These are phyloP conservation scores for Rhodotorula kratochvilovae DNA, from an alignment of 768 basidiomycete genomes.

Conservation along the genomic window DNA sequence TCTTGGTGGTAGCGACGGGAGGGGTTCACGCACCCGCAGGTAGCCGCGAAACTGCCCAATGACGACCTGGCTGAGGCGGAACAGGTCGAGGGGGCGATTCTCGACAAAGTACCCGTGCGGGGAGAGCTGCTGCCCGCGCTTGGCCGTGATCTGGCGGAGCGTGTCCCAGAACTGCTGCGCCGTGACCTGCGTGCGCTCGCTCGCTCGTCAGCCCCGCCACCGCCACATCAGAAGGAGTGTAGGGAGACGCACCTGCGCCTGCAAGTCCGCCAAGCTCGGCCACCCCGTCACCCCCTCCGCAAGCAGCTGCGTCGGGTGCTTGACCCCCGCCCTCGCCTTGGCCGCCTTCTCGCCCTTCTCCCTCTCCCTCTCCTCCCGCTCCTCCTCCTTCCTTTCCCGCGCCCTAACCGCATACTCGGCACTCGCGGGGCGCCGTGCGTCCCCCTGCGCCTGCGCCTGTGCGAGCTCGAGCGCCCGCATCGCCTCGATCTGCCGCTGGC, in stretches of 20 bases:
- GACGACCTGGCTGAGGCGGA: constrained; percentile 18
- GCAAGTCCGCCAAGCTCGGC: background rate
- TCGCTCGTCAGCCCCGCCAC: background rate
- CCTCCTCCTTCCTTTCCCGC: background rate
- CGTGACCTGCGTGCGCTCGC: constrained; percentile 9
- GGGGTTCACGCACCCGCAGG: constrained; percentile 6
- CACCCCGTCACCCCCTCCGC: background rate
- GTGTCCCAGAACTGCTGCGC: constrained; percentile 1
- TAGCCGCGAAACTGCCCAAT: constrained; percentile 14
- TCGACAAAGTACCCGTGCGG: constrained; percentile 16
- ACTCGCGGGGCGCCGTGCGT: no score
- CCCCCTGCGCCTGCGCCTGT: background rate
- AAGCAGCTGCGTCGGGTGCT: background rate
- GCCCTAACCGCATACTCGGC: background rate
- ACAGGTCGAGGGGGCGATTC: constrained; percentile 1
- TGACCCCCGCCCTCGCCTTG: background rate
- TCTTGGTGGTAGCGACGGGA: background rate
- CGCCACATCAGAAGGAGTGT: no score
- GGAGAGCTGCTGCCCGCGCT: constrained; percentile 2
- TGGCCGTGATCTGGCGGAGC: background rate
- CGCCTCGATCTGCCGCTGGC: background rate
- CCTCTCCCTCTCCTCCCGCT: background rate
- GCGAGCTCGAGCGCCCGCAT: no score
- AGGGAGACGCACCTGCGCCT: constrained; percentile 1
- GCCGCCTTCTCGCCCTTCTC: background rate